Evolutionary conservation across 2,329 filamentous ascomycete species (phyloP), one percentile per base, ranked within the genome.

Genomic region (Tolypocladium tropicale): DNA sequence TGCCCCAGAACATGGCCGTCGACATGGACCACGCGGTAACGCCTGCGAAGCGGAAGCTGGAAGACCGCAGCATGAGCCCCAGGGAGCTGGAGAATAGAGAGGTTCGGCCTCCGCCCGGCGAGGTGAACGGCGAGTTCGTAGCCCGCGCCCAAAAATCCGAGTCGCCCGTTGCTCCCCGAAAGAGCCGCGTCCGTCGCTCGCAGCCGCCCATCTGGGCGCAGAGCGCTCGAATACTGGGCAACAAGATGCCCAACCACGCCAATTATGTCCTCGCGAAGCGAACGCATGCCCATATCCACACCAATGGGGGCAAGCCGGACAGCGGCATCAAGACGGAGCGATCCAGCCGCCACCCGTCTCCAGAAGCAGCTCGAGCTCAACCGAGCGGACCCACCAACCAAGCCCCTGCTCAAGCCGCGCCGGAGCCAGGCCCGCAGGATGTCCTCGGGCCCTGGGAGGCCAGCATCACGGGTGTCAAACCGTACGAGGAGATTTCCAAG

Each of bases 401-500:
- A 50, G 28, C 28, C 3, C 28, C 65, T 6, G 58, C 64, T 9
- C 60, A 64, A 0, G 60, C 68, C 21, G 62, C 65, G 4, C 56
- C 58, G 55, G 62, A 72, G 43, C 53, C 70, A 46, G 65, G 63
- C 1, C 63, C 70, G 1, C 64, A 68, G 41, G 69, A 70, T 23
- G 62, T 74, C 28, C 68, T 85, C 4, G 80, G 80, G 0, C 74
- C 78, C 0, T 87, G 85, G 84, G 85, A 88, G 63, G 72, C 78
- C 28, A 82, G 85, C 36, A 85, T 95, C 51, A 86, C 84, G 2
- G 84, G 87, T 52, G 76, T 82, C 11, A 83, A 84, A 58, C 88
- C 89, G 0, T 80, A 84, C 55, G 88, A 94, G 62, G 85, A 92
- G 58, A 72, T 94, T 12, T 84, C 84, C n/a, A 87, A 85, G 63